These are phyloP conservation scores for Termitomyces sp. DNA, from an alignment of 768 basidiomycete species.

Conservation along the genomic window DNA sequence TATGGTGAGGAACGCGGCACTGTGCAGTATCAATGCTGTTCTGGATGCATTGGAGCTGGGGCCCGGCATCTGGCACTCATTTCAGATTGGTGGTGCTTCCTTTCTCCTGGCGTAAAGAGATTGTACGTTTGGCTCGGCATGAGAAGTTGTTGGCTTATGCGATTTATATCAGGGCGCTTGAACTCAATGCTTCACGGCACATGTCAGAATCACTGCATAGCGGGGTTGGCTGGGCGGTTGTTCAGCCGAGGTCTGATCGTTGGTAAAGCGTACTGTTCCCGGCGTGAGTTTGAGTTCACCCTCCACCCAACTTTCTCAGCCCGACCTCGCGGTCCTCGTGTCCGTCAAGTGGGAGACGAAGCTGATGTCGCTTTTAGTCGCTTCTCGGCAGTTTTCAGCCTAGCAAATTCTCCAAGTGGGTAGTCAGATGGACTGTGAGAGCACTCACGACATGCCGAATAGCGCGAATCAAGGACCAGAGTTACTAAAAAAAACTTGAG, in stretches of 20 bases:
- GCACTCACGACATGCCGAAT: conserved; percentile 3
- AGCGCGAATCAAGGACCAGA: conserved; percentile 7
- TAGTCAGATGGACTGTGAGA: neutral
- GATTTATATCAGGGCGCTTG: neutral
- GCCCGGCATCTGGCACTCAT: neutral
- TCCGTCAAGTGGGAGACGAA: neutral
- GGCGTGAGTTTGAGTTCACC: neutral
- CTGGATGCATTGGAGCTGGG: no score
- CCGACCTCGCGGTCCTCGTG: neutral
- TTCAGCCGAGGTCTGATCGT: neutral
- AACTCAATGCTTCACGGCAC: neutral
- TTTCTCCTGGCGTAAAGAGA: neutral
- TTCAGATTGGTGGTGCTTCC: neutral
- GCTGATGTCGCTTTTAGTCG: neutral
- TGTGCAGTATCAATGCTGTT: neutral
- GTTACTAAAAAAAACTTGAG: neutral
- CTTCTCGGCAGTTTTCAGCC: neutral
- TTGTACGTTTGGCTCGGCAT: no score
- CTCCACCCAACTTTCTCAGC: neutral
- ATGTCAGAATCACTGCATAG: no score
- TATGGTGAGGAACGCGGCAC: neutral
- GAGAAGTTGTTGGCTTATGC: neutral
- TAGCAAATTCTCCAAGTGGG: neutral
- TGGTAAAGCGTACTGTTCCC: neutral
- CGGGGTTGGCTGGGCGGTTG: neutral